phyloP scores from a whole-genome alignment of 805 yeast species.

The Kodamaea lidongshanica region DNA sequence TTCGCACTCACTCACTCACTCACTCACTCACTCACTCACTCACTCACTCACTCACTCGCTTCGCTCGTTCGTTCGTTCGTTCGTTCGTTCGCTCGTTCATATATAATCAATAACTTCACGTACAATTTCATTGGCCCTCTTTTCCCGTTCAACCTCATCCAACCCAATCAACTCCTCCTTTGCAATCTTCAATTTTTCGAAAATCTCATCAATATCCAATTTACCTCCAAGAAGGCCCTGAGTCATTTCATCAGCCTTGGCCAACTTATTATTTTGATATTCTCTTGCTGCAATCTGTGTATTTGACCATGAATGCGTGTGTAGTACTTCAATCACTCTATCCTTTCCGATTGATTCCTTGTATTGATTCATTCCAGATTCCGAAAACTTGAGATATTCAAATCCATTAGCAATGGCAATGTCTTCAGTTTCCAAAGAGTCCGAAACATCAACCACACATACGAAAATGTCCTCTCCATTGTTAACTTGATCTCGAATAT shows the following conservation, averaged over 20 bases:
- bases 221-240: constrained; percentile 17
- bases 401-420: constrained; percentile 31
- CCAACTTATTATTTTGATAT: constrained; percentile 18
- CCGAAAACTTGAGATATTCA: constrained; percentile 35
- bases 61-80: too few species aligned
- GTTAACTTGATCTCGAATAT: constrained; percentile 1
- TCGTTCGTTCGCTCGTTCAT: too few species aligned
- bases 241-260: constrained; percentile 22
- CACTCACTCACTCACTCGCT: too few species aligned
- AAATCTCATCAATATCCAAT: constrained; percentile 24
- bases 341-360: constrained; percentile 38
- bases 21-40: too few species aligned
- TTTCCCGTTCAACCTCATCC: constrained; percentile 22
- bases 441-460: constrained; percentile 5
- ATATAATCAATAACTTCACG: constrained; percentile 36
- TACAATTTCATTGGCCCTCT: constrained; percentile 30
- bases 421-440: constrained; percentile 34
- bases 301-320: constrained; percentile 44
- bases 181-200: constrained; percentile 31
- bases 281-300: constrained; percentile 11
- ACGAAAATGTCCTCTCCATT: constrained; percentile 5
- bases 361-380: constrained; percentile 34
- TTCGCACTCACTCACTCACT: too few species aligned
- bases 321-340: constrained; percentile 41
- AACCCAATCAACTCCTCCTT: constrained; percentile 22